Conservation (phyloP, 345 rosid genomes). For the Arabidopsis arenosa region DNA sequence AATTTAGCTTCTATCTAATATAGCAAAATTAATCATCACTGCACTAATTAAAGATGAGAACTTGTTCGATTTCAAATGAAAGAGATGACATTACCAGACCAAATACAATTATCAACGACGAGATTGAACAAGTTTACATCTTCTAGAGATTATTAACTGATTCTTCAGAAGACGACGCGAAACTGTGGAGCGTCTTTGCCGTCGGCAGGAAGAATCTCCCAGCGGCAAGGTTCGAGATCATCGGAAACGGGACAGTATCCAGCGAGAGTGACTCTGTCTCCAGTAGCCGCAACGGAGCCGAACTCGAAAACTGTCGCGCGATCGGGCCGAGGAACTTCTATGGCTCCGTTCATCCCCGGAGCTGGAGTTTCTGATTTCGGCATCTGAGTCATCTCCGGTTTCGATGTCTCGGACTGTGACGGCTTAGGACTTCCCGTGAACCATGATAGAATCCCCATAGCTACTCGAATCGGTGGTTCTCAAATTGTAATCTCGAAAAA, state of each 20-base stretch:
- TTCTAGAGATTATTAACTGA: background rate
- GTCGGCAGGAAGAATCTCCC: slow-evolving; percentile 80
- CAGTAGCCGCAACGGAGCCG: slow-evolving; percentile 73
- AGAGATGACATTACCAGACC: slow-evolving; percentile 33
- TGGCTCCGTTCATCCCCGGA: slow-evolving; percentile 86
- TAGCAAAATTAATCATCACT: background rate
- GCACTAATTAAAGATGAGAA: background rate
- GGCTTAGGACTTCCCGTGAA: slow-evolving; percentile 62
- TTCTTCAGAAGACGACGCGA: slow-evolving; percentile 79
- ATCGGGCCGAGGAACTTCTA: slow-evolving; percentile 76
- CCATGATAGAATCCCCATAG: slow-evolving; percentile 93
- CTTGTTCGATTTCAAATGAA: slow-evolving; percentile 2
- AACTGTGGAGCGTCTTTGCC: slow-evolving; percentile 84
- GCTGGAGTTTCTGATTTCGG: slow-evolving; percentile 42
- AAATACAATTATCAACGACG: slow-evolving; percentile 28
- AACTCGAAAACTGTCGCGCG: slow-evolving; percentile 90
- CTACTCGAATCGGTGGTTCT: slow-evolving; percentile 15
- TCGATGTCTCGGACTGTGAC: slow-evolving; percentile 42
- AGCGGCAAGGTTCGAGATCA: slow-evolving; percentile 92
- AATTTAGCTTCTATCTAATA: background rate
- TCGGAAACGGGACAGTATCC: slow-evolving; percentile 95
- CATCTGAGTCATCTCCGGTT: slow-evolving; percentile 32
- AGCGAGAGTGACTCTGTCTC: slow-evolving; percentile 85
- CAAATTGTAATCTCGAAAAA: slow-evolving; percentile 4
- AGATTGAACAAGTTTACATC: slow-evolving; percentile 16